Percentiles rank a stretch among this genome's conserved stretches.
Conservation (phyloP, 2,329 filamentous ascomycete genomes). For the Meredithiella fracta region DNA sequence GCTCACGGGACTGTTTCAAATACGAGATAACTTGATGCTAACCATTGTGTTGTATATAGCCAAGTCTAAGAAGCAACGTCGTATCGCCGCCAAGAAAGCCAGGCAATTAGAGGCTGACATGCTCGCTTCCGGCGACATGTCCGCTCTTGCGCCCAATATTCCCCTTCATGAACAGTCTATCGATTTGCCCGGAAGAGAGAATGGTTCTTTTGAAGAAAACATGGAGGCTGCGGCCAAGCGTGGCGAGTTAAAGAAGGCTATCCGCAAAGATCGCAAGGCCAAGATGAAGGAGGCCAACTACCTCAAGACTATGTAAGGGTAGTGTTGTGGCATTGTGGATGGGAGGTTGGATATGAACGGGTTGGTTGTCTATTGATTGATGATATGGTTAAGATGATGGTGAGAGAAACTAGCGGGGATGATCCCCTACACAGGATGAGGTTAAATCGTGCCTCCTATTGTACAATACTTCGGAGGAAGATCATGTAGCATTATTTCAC, state of each 20-base stretch:
- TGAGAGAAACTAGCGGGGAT: neutral
- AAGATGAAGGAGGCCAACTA: slow-evolving; percentile 77
- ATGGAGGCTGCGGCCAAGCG: slow-evolving; percentile 34
- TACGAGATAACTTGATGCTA: neutral
- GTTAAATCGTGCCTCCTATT: slow-evolving; percentile 3
- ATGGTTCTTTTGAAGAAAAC: slow-evolving; percentile 28
- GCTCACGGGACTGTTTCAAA: neutral
- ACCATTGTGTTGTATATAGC: slow-evolving; percentile 28
- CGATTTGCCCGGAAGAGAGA: slow-evolving; percentile 44
- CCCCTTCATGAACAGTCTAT: slow-evolving; percentile 63
- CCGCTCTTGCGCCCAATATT: slow-evolving; percentile 49
- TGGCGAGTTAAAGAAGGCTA: slow-evolving; percentile 48
- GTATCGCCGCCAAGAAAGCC: slow-evolving; percentile 50
- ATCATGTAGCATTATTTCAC: slow-evolving; percentile 10
- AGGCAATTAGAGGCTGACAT: slow-evolving; percentile 40
- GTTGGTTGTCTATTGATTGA: neutral
- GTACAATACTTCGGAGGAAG: slow-evolving; percentile 11
- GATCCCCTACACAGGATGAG: neutral
- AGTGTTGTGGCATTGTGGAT: neutral
- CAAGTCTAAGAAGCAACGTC: slow-evolving; percentile 71
- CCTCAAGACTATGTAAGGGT: slow-evolving; percentile 55
- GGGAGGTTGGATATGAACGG: neutral
- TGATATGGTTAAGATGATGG: neutral
- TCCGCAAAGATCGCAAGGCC: slow-evolving; percentile 58
- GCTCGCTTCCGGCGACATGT: slow-evolving; percentile 48